Percentiles rank a stretch among this genome's conserved stretches.
phyloP scores from a whole-genome alignment of 805 yeast genomes.

The Gaillardinia entomophila region DNA sequence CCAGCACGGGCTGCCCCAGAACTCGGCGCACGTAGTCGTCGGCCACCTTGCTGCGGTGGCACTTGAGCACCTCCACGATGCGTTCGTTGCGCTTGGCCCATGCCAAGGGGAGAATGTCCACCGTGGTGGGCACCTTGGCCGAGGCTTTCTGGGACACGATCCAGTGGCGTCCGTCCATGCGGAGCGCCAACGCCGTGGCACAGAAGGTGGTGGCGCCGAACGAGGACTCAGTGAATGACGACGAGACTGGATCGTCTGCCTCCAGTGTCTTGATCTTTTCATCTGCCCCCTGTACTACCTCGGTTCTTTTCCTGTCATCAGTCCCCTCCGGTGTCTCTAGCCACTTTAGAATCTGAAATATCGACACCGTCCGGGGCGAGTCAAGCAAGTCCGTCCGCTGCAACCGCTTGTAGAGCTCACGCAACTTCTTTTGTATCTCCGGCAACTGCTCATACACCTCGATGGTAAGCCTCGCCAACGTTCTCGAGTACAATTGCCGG shows the following conservation, averaged over 20 bases:
- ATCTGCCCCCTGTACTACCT: not conserved
- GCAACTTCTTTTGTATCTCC: constrained; percentile 34
- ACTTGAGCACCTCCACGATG: constrained; percentile 15
- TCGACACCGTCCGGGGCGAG: constrained; percentile 26
- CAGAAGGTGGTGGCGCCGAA: no score
- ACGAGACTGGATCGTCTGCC: not conserved
- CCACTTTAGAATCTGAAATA: constrained; percentile 26
- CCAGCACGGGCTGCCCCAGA: constrained; percentile 2
- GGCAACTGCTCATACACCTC: constrained; percentile 37
- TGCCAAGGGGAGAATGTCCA: constrained; percentile 25
- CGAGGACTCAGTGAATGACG: no score
- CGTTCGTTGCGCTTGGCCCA: constrained; percentile 7
- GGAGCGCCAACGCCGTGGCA: not conserved
- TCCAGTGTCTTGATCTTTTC: not conserved
- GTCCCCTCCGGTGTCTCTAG: constrained; percentile 5
- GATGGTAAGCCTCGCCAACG: constrained; percentile 33
- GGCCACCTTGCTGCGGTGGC: constrained; percentile 1
- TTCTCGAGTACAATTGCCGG: constrained; percentile 25
- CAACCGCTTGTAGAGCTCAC: constrained; percentile 39
- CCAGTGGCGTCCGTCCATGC: not conserved
- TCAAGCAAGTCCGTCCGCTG: constrained; percentile 32
- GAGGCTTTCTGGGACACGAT: constrained; percentile 19
- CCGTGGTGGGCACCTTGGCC: constrained; percentile 26
- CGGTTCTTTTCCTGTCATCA: not conserved
- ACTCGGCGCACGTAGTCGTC: not conserved